A percentile compares a stretch with the other conserved stretches of the same genome.
Evolutionary conservation across 805 yeast species (phyloP).

Genomic region (Millerozyma acaciae): DNA sequence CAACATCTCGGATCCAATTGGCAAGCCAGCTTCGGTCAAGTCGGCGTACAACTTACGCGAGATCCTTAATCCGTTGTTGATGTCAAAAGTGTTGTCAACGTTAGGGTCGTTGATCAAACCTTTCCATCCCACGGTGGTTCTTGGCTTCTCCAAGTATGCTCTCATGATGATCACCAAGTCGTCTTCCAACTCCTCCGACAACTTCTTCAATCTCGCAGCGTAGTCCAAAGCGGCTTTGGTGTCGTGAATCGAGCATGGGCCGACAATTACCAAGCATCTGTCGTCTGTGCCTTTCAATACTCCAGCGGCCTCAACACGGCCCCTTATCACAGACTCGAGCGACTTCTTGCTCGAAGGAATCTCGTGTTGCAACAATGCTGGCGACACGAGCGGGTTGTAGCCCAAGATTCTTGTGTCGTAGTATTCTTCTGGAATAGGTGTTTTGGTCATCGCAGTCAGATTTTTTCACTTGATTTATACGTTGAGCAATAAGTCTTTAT

Average conservation of each 20-base stretch:
- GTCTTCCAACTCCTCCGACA: slow-evolving; percentile 65
- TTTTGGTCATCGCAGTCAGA: slow-evolving; percentile 25
- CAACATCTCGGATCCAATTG: slow-evolving; percentile 96
- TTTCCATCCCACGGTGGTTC: slow-evolving; percentile 99
- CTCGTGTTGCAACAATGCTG: slow-evolving; percentile 85
- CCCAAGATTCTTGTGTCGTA: slow-evolving; percentile 79
- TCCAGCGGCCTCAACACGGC: slow-evolving; percentile 73
- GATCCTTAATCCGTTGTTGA: slow-evolving; percentile 87
- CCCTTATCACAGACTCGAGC: slow-evolving; percentile 62
- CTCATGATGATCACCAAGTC: slow-evolving; percentile 91
- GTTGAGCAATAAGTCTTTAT: no score
- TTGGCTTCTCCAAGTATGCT: slow-evolving; percentile 96
- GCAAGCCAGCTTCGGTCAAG: slow-evolving; percentile 71
- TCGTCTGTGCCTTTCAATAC: slow-evolving; percentile 77
- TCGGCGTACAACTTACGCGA: slow-evolving; percentile 83
- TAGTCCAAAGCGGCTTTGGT: slow-evolving; percentile 85
- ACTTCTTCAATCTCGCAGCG: slow-evolving; percentile 61
- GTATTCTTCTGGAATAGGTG: slow-evolving; percentile 63
- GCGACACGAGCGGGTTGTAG: slow-evolving; percentile 91
- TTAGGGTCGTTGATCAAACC: slow-evolving; percentile 97
- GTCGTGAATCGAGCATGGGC: slow-evolving; percentile 97
- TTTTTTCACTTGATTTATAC: no score
- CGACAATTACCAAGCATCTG: slow-evolving; percentile 82
- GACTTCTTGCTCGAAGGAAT: slow-evolving; percentile 59
- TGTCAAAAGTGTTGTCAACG: slow-evolving; percentile 85